A percentile compares a stretch with the other conserved stretches of the same genome.
Conservation (phyloP, 371 early-diverging fungal species). For the Mucor circinelloides region DNA sequence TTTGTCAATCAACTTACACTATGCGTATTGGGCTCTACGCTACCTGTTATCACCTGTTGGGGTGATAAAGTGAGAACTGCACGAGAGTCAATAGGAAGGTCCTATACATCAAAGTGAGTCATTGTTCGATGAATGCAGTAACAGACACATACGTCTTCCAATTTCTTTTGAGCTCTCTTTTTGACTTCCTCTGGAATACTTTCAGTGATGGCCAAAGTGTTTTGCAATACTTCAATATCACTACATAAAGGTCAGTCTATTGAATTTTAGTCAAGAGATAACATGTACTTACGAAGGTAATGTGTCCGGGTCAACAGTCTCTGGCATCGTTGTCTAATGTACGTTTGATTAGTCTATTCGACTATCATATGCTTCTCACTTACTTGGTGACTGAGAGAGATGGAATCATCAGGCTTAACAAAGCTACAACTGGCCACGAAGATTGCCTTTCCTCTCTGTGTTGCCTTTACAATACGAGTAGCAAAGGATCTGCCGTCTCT, state of each 20-base stretch:
- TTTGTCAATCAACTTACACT: conserved; percentile 4
- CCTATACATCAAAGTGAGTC: conserved; percentile 6
- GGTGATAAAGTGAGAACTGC: conserved; percentile 16
- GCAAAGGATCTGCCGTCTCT: conserved; percentile 51
- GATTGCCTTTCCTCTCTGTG: conserved; percentile 46
- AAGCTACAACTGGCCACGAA: conserved; percentile 44
- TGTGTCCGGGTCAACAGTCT: conserved; percentile 29
- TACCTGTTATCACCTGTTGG: conserved; percentile 16
- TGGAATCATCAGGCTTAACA: conserved; percentile 28
- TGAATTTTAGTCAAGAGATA: background rate
- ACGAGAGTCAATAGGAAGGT: conserved; percentile 38
- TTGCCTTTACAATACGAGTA: conserved; percentile 45
- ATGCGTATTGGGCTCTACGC: background rate
- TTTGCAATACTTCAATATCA: conserved; percentile 36
- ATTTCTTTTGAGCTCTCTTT: conserved; percentile 29
- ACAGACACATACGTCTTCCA: conserved; percentile 25
- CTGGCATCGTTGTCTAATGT: conserved; percentile 32
- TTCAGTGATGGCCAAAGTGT: conserved; percentile 33
- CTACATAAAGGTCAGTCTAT: conserved; percentile 7
- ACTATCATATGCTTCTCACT: background rate
- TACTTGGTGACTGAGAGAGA: conserved; percentile 48
- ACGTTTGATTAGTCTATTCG: background rate
- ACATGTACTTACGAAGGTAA: conserved; percentile 32
- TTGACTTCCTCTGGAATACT: conserved; percentile 39
- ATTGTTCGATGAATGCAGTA: background rate